phyloP scores from a whole-genome alignment of 805 yeast genomes.

The Cyberlindnera euphorbiiphila region DNA sequence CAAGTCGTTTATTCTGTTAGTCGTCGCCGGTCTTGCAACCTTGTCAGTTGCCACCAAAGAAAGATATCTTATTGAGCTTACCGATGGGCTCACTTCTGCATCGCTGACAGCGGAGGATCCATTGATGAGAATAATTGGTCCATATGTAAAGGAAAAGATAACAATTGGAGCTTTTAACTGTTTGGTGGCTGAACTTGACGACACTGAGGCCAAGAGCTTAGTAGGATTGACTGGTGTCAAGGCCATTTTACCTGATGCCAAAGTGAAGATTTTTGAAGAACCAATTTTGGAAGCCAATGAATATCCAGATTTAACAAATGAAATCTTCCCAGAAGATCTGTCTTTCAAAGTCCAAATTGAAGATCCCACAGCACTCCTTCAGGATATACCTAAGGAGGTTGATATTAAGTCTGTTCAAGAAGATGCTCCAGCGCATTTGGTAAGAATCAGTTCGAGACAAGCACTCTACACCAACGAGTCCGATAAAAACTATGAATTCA shows the following conservation, averaged over 20 bases:
- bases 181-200: constrained; percentile 9
- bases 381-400: background rate
- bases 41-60: background rate
- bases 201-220: background rate
- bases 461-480: constrained; percentile 6
- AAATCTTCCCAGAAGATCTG: background rate
- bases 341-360: constrained; percentile 10
- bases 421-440: constrained; percentile 61
- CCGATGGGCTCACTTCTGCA: constrained; percentile 9
- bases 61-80: constrained; percentile 9
- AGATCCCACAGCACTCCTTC: background rate
- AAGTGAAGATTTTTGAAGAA: constrained; percentile 2
- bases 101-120: constrained; percentile 4
- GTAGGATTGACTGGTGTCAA: constrained; percentile 3
- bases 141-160: constrained; percentile 6
- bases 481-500: constrained; percentile 30
- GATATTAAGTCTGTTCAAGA: constrained; percentile 25
- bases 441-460: constrained; percentile 48
- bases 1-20: background rate
- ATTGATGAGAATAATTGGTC: constrained; percentile 4
- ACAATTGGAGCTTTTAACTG: constrained; percentile 14
- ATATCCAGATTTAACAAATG: background rate
- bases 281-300: background rate
- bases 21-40: background rate
- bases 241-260: constrained; percentile 3